These are phyloP conservation scores for Eutypa lata DNA, from an alignment of 2,329 filamentous ascomycete species.

Conservation along the genomic window DNA sequence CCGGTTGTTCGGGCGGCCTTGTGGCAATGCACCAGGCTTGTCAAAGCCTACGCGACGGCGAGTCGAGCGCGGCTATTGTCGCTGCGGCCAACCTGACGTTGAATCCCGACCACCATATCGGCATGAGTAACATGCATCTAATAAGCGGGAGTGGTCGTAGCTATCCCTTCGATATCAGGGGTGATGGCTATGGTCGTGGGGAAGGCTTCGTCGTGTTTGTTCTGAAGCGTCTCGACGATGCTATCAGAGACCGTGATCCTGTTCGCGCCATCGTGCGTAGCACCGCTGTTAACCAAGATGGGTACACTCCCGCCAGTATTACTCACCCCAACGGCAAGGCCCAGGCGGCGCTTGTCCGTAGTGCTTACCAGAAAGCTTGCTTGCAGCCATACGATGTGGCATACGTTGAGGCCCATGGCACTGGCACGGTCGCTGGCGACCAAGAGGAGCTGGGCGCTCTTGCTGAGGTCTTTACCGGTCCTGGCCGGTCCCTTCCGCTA, in stretches of 20 bases:
- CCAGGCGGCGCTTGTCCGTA: slow-evolving; percentile 17
- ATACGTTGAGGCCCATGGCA: slow-evolving; percentile 28
- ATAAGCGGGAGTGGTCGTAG: slow-evolving; percentile 19
- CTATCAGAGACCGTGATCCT: slow-evolving; percentile 30
- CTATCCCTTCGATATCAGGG: slow-evolving; percentile 27
- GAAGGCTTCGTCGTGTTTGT: slow-evolving; percentile 36
- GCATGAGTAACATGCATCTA: slow-evolving; percentile 10
- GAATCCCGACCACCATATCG: slow-evolving; percentile 18
- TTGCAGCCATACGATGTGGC: slow-evolving; percentile 9
- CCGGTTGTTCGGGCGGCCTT: slow-evolving; percentile 31
- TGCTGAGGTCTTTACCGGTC: slow-evolving; percentile 6
- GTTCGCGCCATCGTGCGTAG: slow-evolving; percentile 26
- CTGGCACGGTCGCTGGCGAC: slow-evolving; percentile 15
- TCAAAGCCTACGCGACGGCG: slow-evolving; percentile 25
- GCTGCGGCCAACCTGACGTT: slow-evolving; percentile 23
- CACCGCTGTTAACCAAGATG: slow-evolving; percentile 37
- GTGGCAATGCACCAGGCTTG: slow-evolving; percentile 27
- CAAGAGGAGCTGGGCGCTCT: slow-evolving; percentile 10
- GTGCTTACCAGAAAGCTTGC: slow-evolving; percentile 15
- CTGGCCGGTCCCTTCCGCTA: slow-evolving; percentile 1
- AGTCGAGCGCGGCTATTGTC: slow-evolving; percentile 25
- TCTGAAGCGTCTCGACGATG: slow-evolving; percentile 35
- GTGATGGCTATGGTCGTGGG: slow-evolving; percentile 34
- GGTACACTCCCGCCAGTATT: slow-evolving; percentile 32
- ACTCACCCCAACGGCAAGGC: slow-evolving; percentile 27